These are phyloP conservation scores for Stephania cephalantha DNA, from an alignment of 164 flowering plant genomes.

Conservation along the genomic window DNA sequence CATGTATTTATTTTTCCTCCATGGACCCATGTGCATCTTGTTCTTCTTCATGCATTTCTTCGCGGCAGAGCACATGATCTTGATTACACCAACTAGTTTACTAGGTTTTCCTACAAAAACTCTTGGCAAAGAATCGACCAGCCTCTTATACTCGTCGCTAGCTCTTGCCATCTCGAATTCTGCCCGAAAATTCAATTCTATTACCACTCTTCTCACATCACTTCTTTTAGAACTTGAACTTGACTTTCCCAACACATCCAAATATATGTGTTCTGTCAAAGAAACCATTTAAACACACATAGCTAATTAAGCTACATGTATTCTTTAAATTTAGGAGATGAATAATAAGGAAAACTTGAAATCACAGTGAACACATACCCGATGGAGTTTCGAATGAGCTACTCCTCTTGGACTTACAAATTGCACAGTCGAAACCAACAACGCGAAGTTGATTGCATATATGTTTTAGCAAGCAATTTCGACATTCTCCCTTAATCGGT, in stretches of 20 bases:
- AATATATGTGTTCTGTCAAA: constrained; percentile 56
- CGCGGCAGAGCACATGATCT: constrained; percentile 60
- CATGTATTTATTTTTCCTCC: constrained; percentile 88
- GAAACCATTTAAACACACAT: background rate
- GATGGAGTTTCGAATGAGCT: constrained; percentile 55
- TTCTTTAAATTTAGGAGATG: no score
- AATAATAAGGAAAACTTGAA: no score
- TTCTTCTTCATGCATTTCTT: constrained; percentile 87
- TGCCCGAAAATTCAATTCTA: constrained; percentile 61
- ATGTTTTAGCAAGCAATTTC: constrained; percentile 44
- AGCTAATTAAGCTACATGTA: no score
- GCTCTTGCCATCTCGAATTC: constrained; percentile 89
- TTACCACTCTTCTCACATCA: constrained; percentile 59
- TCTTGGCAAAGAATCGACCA: constrained; percentile 58
- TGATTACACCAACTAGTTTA: constrained; percentile 43
- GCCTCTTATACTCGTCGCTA: constrained; percentile 49
- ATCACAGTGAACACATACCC: constrained; percentile 28
- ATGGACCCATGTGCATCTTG: constrained; percentile 87
- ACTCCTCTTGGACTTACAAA: constrained; percentile 86
- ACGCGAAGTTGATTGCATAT: constrained; percentile 37
- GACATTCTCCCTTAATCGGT: constrained; percentile 41
- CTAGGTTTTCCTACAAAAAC: constrained; percentile 69
- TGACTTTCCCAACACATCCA: constrained; percentile 60
- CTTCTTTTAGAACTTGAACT: constrained; percentile 33
- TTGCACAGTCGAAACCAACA: constrained; percentile 44